Evolutionary conservation across 768 basidiomycete genomes (phyloP), one percentile per base, ranked within the genome.

Genomic region (Phlebiopsis flavidoalba): DNA sequence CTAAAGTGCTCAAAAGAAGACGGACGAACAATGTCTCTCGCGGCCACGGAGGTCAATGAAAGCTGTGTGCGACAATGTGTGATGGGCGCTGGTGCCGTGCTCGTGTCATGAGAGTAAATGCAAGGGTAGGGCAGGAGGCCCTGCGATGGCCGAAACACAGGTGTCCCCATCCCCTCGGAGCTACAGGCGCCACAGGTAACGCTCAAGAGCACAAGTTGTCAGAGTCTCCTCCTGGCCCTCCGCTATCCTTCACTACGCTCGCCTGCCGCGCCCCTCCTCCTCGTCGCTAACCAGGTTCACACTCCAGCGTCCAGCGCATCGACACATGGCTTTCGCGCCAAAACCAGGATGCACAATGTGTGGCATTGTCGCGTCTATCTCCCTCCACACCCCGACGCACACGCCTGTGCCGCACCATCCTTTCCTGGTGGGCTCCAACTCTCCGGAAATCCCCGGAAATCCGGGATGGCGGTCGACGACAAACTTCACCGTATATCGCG

Each of bases 331-430:
- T 17, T 91, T 86, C 65, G 72, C 83, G 22, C 76, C 86, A 5
- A 87, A 83, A 65, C 74, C 83, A 22, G 89, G 89, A 58, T 91
- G 89, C 70, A 87, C 89, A 12, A 81, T 91, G 81, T 91, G 89
- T 73, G 74, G 87, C 70, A 88, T 89, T 31, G 85, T 90, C 56
- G 74, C 85, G 21, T 74, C 80, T 22, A 83, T n/a, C n/a, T n/a
- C 86, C 11, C 72, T 75, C 12, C 79, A 78, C 52, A 70, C 76
- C 24, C 77, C 77, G 53, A 10, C 60, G 5, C 33, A 58, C 37
- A 57, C 14, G 69, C 74, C 80, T 5, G n/a, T n/a, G 76, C 76
- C 48, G 73, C 79, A 0, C 80, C 80, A 5, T 72, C 76, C 0
- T 81, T 81, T 58, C 76, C 81, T 11, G 67, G 75, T 33, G 74